Evolutionary conservation across 1,139 yeast genomes (phyloP).

Genomic region (Debaryomyces singareniensis): DNA sequence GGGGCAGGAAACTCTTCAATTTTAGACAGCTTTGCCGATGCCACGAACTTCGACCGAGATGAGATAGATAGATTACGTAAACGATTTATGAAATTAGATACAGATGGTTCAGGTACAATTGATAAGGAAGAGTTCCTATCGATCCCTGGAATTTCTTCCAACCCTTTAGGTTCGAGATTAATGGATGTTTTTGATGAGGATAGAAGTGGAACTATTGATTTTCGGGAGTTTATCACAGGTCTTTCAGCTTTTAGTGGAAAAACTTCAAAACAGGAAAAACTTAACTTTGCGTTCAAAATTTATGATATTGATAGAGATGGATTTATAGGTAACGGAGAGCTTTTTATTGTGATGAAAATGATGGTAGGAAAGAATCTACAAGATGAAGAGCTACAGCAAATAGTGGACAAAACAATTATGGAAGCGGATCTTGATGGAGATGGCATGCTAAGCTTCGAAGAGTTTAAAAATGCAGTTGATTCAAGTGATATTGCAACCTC

Average conservation of each 20-base stretch:
- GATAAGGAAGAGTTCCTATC: slow-evolving; percentile 86
- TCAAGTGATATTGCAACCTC: slow-evolving; percentile 58
- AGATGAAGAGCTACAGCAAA: slow-evolving; percentile 86
- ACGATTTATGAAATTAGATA: slow-evolving; percentile 91
- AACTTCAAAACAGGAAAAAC: slow-evolving; percentile 76
- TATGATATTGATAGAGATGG: slow-evolving; percentile 97
- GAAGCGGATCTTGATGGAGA: slow-evolving; percentile 93
- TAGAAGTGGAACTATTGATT: slow-evolving; percentile 89
- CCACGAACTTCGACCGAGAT: slow-evolving; percentile 79
- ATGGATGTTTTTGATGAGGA: slow-evolving; percentile 95
- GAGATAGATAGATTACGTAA: slow-evolving; percentile 89
- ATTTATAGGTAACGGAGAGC: slow-evolving; percentile 88
- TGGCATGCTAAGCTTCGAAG: slow-evolving; percentile 80
- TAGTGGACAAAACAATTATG: slow-evolving; percentile 92
- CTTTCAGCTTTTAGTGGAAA: slow-evolving; percentile 88
- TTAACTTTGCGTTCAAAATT: slow-evolving; percentile 84
- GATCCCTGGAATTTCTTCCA: slow-evolving; percentile 86
- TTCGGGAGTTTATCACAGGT: slow-evolving; percentile 90
- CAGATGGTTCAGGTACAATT: slow-evolving; percentile 87
- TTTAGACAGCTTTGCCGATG: slow-evolving; percentile 63
- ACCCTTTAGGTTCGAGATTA: slow-evolving; percentile 83
- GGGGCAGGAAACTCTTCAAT: slow-evolving; percentile 65
- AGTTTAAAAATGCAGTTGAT: slow-evolving; percentile 72
- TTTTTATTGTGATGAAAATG: slow-evolving; percentile 86
- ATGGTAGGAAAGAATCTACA: slow-evolving; percentile 94